Conservation (phyloP, 2,329 filamentous ascomycete genomes). For the Neophaeococcomyces mojaviensis region DNA sequence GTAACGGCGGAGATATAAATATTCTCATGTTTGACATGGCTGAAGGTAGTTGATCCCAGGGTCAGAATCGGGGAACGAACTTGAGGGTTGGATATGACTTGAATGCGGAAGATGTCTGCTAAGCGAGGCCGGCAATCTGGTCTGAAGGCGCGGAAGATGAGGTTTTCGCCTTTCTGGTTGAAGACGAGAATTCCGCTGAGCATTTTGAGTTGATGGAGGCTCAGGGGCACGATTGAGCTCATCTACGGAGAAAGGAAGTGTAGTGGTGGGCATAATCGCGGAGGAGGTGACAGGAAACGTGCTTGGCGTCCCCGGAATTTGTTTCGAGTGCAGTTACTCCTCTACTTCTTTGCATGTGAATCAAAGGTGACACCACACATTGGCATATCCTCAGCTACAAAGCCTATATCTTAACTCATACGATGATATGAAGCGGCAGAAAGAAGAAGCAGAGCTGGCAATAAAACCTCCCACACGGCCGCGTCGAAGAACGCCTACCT, state of each 20-base stretch:
- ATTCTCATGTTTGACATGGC: conserved; percentile 99
- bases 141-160: conserved; percentile 97
- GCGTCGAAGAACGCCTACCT: background rate
- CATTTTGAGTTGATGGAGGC: conserved; percentile 48
- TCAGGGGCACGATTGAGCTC: background rate
- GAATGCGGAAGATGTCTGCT: conserved; percentile 98
- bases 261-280: background rate
- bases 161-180: conserved; percentile 99
- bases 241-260: background rate
- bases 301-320: conserved; percentile 2
- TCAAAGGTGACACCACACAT: too few species aligned
- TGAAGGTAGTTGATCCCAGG: conserved; percentile 94
- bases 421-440: conserved; percentile 8
- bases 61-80: conserved; percentile 96
- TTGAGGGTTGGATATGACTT: conserved; percentile 96
- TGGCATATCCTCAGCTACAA: too few species aligned
- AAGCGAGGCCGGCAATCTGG: conserved; percentile 96
- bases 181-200: conserved; percentile 95
- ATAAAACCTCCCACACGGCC: background rate
- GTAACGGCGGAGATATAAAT: conserved; percentile 96
- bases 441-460: background rate
- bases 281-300: background rate
- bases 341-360: too few species aligned
- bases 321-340: background rate
- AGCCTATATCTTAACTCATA: background rate